Percentiles rank a stretch among this genome's conserved stretches.
phyloP scores from a whole-genome alignment of 176 grass and related monocot genomes.

The Dendrocalamus sinicus region DNA sequence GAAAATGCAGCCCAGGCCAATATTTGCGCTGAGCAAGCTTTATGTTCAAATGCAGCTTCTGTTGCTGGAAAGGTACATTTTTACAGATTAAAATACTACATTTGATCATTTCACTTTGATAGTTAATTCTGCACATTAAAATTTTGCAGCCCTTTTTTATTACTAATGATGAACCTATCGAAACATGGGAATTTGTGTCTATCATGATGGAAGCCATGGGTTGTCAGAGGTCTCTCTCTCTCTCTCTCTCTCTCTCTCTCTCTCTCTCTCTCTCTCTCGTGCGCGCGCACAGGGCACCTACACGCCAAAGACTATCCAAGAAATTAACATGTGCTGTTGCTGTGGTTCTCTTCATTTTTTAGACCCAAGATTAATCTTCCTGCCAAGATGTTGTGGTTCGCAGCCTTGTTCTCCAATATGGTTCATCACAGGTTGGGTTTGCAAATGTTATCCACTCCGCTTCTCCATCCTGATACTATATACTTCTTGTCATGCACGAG shows the following conservation, averaged over 20 bases:
- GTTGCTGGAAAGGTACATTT: constrained; percentile 72
- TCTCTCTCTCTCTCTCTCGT: too few relatives aligned
- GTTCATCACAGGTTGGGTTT: constrained; percentile 55
- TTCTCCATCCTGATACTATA: constrained; percentile 57
- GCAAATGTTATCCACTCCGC: constrained; percentile 44
- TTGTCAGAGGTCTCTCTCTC: constrained; percentile 68
- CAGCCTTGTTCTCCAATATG: constrained; percentile 49
- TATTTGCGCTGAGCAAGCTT: constrained; percentile 67
- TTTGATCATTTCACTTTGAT: constrained; percentile 32
- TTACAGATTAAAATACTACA: constrained; percentile 19
- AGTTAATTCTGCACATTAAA: constrained; percentile 7
- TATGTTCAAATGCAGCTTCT: constrained; percentile 52
- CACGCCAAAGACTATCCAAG: constrained; percentile 13
- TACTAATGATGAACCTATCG: constrained; percentile 76
- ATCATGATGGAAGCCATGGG: constrained; percentile 81
- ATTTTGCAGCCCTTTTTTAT: constrained; percentile 79
- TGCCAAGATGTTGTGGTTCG: constrained; percentile 55
- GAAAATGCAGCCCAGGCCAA: constrained; percentile 79
- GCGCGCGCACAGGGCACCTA: neutral
- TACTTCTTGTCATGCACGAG: constrained; percentile 69
- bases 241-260: neutral
- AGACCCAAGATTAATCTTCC: constrained; percentile 84
- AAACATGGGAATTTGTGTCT: constrained; percentile 90
- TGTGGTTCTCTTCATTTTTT: constrained; percentile 53
- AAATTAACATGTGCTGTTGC: constrained; percentile 48